Evolutionary conservation across 805 yeast genomes (phyloP), one percentile per base, ranked within the genome.

Genomic region (Cyberlindnera nakhonratchasimensis): DNA sequence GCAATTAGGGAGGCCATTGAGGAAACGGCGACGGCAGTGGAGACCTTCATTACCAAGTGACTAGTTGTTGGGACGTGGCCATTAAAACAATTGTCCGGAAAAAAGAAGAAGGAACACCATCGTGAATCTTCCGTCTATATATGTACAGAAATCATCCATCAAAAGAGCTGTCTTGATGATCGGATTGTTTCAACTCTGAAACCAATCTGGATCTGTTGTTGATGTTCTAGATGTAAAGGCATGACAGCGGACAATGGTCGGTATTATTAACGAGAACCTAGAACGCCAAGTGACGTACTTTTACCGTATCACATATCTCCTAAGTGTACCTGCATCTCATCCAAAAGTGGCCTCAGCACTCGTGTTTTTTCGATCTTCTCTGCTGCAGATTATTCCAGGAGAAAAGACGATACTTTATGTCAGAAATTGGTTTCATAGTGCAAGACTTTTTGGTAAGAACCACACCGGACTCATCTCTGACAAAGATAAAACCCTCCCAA

Each of bases 151-250:
- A n/a, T n/a, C n/a, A n/a, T n/a, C n/a, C n/a, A n/a, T n/a, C n/a
- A n/a, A n/a, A n/a, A n/a, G n/a, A n/a, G n/a, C n/a, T n/a, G n/a
- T n/a, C n/a, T n/a, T n/a, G n/a, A n/a, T n/a, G n/a, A 37, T 29
- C 34, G 34, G 11, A 13, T 17, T 35, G 37, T 35, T 7, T 42
- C 46, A 42, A 13, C 21, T 37, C 16, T 42, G 46, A 42, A 42
- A 42, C 46, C 24, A 21, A 21, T 28, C 12, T 34, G 31, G 14
- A 26, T 25, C 32, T 16, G 19, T 20, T 19, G 33, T 18, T 18
- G 22, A 30, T 18, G 33, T 17, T 30, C 33, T 30, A 17, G 33
- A 5, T n/a, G 4, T 4, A 18, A 4, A 4, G 17, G 22, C 6
- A 8, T 19, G 5, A 19, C 21, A 30, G 16, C 6, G n/a, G 10